A percentile compares a stretch with the other conserved stretches of the same genome.
Conservation (phyloP, 1,139 yeast species). For the Petasospora rhodanensis region DNA sequence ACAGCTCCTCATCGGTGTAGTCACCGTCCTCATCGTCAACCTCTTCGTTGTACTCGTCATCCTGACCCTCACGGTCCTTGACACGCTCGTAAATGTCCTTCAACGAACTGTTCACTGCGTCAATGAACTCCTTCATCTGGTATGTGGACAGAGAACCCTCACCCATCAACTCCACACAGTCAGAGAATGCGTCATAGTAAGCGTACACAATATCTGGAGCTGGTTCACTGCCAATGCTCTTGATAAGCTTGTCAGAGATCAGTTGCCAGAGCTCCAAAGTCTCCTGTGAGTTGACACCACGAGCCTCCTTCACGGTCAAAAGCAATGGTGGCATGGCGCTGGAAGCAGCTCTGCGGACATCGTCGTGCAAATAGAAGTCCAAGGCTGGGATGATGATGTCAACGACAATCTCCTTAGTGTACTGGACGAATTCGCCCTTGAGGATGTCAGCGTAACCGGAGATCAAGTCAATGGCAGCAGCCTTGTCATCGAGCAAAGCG, state of each 20-base stretch:
- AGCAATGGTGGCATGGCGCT: slow-evolving; percentile 76
- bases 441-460: slow-evolving; percentile 85
- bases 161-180: slow-evolving; percentile 65
- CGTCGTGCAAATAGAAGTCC: slow-evolving; percentile 89
- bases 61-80: slow-evolving; percentile 65
- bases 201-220: slow-evolving; percentile 78
- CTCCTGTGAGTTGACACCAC: slow-evolving; percentile 52
- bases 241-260: slow-evolving; percentile 63
- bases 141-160: slow-evolving; percentile 50
- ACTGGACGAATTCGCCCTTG: slow-evolving; percentile 77
- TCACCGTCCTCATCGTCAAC: slow-evolving; percentile 79
- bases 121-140: slow-evolving; percentile 56
- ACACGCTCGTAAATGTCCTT: slow-evolving; percentile 69
- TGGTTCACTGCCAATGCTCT: slow-evolving; percentile 71
- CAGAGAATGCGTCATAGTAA: slow-evolving; percentile 69
- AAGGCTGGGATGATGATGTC: slow-evolving; percentile 86
- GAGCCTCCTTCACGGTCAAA: slow-evolving; percentile 60
- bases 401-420: slow-evolving; percentile 71
- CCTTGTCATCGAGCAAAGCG: slow-evolving; percentile 87
- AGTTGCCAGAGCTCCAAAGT: slow-evolving; percentile 68
- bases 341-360: slow-evolving; percentile 89
- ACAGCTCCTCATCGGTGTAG: slow-evolving; percentile 81
- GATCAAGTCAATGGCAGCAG: slow-evolving; percentile 83
- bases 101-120: slow-evolving; percentile 58
- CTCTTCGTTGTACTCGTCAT: slow-evolving; percentile 51